Evolutionary conservation across 1,139 yeast species (phyloP), one percentile per base, ranked within the genome.

Genomic region (Eremothecium sinecaudum): DNA sequence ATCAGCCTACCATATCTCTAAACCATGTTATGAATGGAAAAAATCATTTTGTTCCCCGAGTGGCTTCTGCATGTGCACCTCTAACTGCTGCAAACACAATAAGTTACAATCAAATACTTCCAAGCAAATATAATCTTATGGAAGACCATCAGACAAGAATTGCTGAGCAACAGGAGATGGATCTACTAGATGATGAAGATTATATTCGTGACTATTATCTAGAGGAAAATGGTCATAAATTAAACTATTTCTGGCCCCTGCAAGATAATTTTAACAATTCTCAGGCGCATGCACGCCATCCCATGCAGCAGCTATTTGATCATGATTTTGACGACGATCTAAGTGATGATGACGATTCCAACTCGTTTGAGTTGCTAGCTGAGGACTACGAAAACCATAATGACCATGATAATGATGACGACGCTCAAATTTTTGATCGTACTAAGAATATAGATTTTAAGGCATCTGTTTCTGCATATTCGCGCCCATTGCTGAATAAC

Each of bases 301-400:
- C 59, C 8, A 46, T 47, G 39, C 30, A 27, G 21, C 30, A 27
- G 30, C 68, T 66, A 40, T 69, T 69, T 45, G 74, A 69, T 41
- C 67, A 62, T 20, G 76, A 71, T 42, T 64, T 66, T 30, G 74
- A 68, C 44, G 73, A 68, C 42, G 71, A 67, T 37, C 67, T 59
- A 27, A 50, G 67, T 33, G 61, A 63, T 32, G 73, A 68, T 42
- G 65, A 68, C 46, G 48, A 39, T 37, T 46, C 56, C 42, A 44
- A 57, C 44, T 27, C 30, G 5, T 15, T 27, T n/a, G 30, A 27
- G 21, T 14, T 27, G 11, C 7, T 27, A 15, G 32, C 50, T 35
- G 67, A 62, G 19, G 58, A 67, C 15, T 50, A 54, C 20, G 48
- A 53, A 9, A 26, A 24, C 26, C 27, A 37, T 37, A 24, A 36